A percentile compares a stretch with the other conserved stretches of the same genome.
Evolutionary conservation across 257 asterid genomes (phyloP).

Genomic region (Lycium ferocissimum): DNA sequence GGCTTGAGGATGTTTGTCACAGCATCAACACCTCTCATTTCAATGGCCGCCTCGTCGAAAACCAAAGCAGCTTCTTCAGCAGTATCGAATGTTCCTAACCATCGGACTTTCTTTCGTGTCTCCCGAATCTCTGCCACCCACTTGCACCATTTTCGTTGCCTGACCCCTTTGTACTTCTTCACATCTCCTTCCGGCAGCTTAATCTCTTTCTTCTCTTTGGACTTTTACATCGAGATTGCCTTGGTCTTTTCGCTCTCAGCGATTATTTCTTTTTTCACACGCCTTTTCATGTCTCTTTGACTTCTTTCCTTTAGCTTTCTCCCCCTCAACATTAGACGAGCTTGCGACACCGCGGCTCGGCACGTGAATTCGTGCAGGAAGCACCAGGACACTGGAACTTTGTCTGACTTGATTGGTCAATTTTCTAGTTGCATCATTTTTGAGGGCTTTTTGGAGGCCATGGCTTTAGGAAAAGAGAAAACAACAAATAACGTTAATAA

Average conservation of each 20-base stretch:
- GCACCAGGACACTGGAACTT: neutral
- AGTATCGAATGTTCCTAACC: neutral
- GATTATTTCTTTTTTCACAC: neutral
- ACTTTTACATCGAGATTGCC: too few relatives aligned
- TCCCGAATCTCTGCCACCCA: neutral
- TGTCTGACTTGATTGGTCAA: neutral
- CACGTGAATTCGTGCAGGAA: neutral
- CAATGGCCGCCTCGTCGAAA: neutral
- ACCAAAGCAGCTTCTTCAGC: neutral
- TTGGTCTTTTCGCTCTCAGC: neutral
- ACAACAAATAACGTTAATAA: too few relatives aligned
- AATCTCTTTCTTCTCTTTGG: neutral
- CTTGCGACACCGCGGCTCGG: neutral
- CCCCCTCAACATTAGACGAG: neutral
- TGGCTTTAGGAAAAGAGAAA: neutral
- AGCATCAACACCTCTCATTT: neutral
- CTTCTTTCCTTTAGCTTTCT: neutral
- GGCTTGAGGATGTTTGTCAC: neutral
- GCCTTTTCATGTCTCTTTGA: neutral
- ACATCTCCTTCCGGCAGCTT: neutral
- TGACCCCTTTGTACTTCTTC: neutral
- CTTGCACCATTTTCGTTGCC: conserved; percentile 2
- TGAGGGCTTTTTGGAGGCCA: neutral
- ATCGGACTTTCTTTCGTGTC: neutral
- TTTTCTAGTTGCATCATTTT: neutral